Conservation (phyloP, 2,329 filamentous ascomycete species). For the Cercospora canescens region DNA sequence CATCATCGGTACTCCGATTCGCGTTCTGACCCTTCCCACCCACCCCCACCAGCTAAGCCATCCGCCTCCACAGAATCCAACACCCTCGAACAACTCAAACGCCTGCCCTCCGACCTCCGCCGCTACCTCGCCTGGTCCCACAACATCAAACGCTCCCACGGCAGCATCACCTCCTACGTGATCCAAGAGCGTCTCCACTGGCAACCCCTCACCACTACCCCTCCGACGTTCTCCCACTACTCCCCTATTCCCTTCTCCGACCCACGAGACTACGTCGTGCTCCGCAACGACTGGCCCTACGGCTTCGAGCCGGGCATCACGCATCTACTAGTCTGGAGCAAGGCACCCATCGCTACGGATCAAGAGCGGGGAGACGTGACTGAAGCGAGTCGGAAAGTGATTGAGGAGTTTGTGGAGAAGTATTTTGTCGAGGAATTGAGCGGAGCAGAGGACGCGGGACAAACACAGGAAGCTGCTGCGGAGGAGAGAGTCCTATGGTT, state of each 20-base stretch:
- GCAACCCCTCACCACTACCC: conserved; percentile 36
- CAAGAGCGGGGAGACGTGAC: conserved; percentile 52
- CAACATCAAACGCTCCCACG: conserved; percentile 56
- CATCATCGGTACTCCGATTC: conserved; percentile 49
- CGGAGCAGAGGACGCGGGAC: conserved; percentile 16
- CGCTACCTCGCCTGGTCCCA: conserved; percentile 62
- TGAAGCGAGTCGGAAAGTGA: conserved; percentile 47
- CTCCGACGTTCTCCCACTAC: conserved; percentile 43
- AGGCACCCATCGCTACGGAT: conserved; percentile 51
- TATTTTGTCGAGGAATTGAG: conserved; percentile 50
- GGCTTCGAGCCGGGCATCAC: conserved; percentile 55
- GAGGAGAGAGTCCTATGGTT: conserved; percentile 60
- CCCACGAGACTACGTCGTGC: conserved; percentile 55
- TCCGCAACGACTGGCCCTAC: conserved; percentile 66
- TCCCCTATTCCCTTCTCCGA: conserved; percentile 56
- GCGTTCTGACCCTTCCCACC: not conserved
- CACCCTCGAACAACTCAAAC: conserved; percentile 57
- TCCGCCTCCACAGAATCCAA: conserved; percentile 40
- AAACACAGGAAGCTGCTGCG: not conserved
- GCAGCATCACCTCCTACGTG: conserved; percentile 58
- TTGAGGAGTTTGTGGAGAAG: conserved; percentile 51
- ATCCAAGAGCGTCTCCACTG: conserved; percentile 57
- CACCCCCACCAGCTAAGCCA: not conserved
- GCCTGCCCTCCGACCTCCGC: conserved; percentile 59
- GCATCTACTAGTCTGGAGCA: conserved; percentile 61